These are phyloP conservation scores for Venturia pyrina DNA, from an alignment of 2,329 filamentous ascomycete genomes.

Conservation along the genomic window DNA sequence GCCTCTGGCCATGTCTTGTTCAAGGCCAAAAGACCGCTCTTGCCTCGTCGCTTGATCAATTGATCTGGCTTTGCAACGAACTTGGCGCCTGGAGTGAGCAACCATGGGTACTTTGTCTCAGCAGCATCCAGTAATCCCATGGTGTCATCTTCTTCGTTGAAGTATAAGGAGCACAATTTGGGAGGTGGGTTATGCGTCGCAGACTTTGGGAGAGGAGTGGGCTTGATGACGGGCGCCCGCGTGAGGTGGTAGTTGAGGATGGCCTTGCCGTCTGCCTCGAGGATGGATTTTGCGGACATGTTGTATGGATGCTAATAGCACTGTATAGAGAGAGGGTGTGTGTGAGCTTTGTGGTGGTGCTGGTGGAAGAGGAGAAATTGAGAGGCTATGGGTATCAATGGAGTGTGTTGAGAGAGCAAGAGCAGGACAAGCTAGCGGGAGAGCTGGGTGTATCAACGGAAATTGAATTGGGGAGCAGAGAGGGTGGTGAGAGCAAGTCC, in stretches of 20 bases:
- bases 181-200: slow-evolving; percentile 86
- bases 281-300: slow-evolving; percentile 95
- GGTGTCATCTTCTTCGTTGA: slow-evolving; percentile 78
- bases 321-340: slow-evolving; percentile 18
- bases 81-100: slow-evolving; percentile 71
- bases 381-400: slow-evolving; percentile 4
- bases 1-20: slow-evolving; percentile 98
- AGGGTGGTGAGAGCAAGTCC: background rate
- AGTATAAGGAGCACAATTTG: slow-evolving; percentile 85
- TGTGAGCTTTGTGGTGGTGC: slow-evolving; percentile 16
- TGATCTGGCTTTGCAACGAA: slow-evolving; percentile 99
- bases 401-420: background rate
- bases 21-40: slow-evolving; percentile 90
- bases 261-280: slow-evolving; percentile 99
- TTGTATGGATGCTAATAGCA: slow-evolving; percentile 26
- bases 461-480: background rate
- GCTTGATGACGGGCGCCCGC: slow-evolving; percentile 93
- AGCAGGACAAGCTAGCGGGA: background rate
- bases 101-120: slow-evolving; percentile 94
- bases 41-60: slow-evolving; percentile 98
- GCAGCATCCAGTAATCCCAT: slow-evolving; percentile 85
- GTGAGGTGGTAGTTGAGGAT: slow-evolving; percentile 99
- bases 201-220: slow-evolving; percentile 76
- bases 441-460: background rate
- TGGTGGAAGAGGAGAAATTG: slow-evolving; percentile 6